Evolutionary conservation across 352 stramenopile genomes (phyloP), one percentile per base, ranked within the genome.

Genomic region (Phytophthora nicotianae): DNA sequence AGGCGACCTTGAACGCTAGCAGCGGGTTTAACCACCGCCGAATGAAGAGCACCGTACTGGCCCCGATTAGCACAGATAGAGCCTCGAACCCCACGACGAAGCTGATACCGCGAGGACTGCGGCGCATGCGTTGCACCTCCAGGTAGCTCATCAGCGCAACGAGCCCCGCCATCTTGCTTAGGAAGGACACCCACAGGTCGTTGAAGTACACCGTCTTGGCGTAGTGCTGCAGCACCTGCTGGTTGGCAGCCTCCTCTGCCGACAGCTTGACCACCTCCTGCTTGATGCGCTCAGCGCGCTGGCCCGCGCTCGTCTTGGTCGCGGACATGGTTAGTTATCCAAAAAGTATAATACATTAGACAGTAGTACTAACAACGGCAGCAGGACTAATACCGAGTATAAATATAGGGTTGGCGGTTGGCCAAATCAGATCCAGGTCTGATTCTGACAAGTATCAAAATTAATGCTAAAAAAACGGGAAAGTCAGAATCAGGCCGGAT

Each of bases 151-250:
- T 89, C 61, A 91, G 64, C 55, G 70, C 67, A 52, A 94, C 79
- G 40, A 92, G 74, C 0, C 70, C 80, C 11, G 79, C 74, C 67
- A 91, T 85, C 56, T 92, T 94, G 72, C 75, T 82, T 35, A 94
- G 41, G 58, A 94, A 92, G n/a, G 78, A 84, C 46, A 88, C 81
- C 85, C 85, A 94, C 27, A 91, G 64, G 60, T 90, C 81, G 58
- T 94, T 94, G 59, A 94, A 94, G 73, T 92, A 89, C 27, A 92
- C 71, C 5, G 85, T 94, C 79, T 90, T 94, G 53, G 77, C 79
- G 59, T 90, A 90, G 61, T 94, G 85, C 20, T 83, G 83, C 64
- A 89, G 59, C 35, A 92, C 80, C 40, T 90, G 68, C 62, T 91
- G 81, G 55, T 90, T 83, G 9, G 83, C 57, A 17, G 65, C 60